phyloP scores from a whole-genome alignment of 1,284 basidiomycete species.

The Papiliotrema terrestris region DNA sequence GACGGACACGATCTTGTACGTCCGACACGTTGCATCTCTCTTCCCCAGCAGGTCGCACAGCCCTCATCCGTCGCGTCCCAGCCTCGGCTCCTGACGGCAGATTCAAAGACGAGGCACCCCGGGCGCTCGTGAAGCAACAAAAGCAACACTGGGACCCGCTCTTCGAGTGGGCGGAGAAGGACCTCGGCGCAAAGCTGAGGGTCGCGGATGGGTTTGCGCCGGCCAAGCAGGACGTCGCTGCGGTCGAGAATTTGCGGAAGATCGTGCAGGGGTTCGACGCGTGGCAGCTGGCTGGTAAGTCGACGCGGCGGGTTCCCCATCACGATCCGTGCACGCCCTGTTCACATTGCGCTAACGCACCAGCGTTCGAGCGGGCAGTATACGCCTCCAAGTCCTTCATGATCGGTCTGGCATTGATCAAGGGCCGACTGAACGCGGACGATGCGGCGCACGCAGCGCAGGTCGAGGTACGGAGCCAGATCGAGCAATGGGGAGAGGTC shows the following conservation, averaged over 20 bases:
- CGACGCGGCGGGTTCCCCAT: not conserved
- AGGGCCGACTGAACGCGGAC: conserved; percentile 70
- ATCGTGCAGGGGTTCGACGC: conserved; percentile 64
- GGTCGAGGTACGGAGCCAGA: conserved; percentile 93
- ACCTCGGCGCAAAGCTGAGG: conserved; percentile 64
- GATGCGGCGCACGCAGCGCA: conserved; percentile 76
- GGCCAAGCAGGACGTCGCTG: conserved; percentile 64
- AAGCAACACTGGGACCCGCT: conserved; percentile 86
- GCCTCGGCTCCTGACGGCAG: conserved; percentile 50
- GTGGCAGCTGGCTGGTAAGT: conserved; percentile 83
- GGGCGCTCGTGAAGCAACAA: conserved; percentile 73
- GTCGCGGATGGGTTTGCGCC: conserved; percentile 66
- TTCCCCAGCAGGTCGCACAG: too few species aligned
- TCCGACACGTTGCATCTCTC: conserved; percentile 2
- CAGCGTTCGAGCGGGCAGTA: conserved; percentile 88
- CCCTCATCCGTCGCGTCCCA: not conserved
- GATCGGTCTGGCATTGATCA: conserved; percentile 78
- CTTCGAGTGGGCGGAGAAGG: conserved; percentile 68
- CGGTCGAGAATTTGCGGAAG: conserved; percentile 59
- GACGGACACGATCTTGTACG: conserved; percentile 91
- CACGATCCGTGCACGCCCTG: not conserved
- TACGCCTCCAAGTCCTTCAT: conserved; percentile 90
- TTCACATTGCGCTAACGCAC: not conserved
- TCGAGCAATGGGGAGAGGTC: conserved; percentile 95
- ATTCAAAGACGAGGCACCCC: conserved; percentile 77